Percentiles rank a stretch among this genome's conserved stretches.
Conservation (phyloP, 768 basidiomycete species). For the Amanita fuliginea region DNA sequence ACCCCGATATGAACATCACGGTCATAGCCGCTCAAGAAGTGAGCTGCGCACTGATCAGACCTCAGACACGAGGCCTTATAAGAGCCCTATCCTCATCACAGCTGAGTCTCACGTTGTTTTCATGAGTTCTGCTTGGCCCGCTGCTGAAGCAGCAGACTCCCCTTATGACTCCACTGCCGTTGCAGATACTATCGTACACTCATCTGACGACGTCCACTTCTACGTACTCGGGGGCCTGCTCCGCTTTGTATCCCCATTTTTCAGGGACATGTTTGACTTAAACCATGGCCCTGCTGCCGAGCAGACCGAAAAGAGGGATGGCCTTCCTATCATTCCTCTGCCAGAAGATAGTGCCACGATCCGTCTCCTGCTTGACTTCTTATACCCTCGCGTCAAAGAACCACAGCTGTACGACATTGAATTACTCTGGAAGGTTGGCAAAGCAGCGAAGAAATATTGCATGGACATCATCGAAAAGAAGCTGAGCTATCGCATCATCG, state of each 20-base stretch:
- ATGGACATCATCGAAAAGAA: conserved; percentile 1
- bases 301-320: conserved; percentile 2
- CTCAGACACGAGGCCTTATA: no score
- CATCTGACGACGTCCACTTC: conserved; percentile 21
- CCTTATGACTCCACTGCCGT: background rate
- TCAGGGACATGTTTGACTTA: conserved; percentile 19
- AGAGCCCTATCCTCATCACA: no score
- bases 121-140: no score
- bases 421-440: background rate
- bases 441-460: conserved; percentile 1
- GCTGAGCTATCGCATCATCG: background rate
- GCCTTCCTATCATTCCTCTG: conserved; percentile 6
- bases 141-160: background rate
- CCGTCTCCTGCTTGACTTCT: conserved; percentile 4
- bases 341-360: conserved; percentile 8
- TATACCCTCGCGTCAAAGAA: background rate
- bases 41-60: no score
- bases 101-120: no score
- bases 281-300: conserved; percentile 5
- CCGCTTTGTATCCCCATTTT: conserved; percentile 19
- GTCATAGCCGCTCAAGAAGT: no score
- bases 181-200: conserved; percentile 11
- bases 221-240: conserved; percentile 17
- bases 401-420: background rate
- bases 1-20: no score